These are phyloP conservation scores for Trichoderma guizhouense DNA, from an alignment of 2,329 filamentous ascomycete species.

Conservation along the genomic window DNA sequence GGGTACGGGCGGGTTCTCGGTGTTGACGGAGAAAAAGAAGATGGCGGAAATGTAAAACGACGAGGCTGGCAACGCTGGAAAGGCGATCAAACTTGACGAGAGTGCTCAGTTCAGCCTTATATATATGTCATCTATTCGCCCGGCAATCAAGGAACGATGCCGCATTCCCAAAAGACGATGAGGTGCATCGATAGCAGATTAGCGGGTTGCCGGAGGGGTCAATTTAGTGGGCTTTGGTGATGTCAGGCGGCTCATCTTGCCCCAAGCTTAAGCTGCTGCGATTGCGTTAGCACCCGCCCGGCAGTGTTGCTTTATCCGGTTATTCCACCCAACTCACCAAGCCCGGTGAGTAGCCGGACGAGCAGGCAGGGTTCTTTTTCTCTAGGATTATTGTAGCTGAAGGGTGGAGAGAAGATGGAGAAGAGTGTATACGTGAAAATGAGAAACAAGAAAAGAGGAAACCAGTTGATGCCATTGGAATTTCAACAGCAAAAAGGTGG, in stretches of 20 bases:
- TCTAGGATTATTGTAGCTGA: neutral
- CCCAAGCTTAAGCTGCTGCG: neutral
- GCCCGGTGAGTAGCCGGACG: neutral
- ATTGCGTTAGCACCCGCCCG: neutral
- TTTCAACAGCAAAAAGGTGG: neutral
- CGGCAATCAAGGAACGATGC: neutral
- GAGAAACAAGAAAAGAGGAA: neutral
- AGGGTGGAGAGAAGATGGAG: neutral
- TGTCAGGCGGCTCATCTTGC: neutral
- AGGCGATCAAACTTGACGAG: neutral
- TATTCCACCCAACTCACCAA: neutral
- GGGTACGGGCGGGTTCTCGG: neutral
- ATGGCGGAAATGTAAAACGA: rapidly evolving
- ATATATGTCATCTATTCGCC: neutral
- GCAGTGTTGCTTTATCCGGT: neutral
- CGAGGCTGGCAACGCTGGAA: too few relatives aligned
- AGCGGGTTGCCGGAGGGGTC: constrained; percentile 7
- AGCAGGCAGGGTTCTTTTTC: too few relatives aligned
- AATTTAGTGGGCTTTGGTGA: constrained; percentile 2
- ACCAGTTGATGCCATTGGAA: neutral
- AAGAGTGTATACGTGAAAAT: neutral
- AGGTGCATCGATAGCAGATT: neutral
- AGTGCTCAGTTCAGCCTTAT: neutral
- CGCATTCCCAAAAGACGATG: too few relatives aligned
- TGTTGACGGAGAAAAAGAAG: neutral